Evolutionary conservation across 306 rosid genomes (phyloP).

Genomic region (Crotalaria pallida): DNA sequence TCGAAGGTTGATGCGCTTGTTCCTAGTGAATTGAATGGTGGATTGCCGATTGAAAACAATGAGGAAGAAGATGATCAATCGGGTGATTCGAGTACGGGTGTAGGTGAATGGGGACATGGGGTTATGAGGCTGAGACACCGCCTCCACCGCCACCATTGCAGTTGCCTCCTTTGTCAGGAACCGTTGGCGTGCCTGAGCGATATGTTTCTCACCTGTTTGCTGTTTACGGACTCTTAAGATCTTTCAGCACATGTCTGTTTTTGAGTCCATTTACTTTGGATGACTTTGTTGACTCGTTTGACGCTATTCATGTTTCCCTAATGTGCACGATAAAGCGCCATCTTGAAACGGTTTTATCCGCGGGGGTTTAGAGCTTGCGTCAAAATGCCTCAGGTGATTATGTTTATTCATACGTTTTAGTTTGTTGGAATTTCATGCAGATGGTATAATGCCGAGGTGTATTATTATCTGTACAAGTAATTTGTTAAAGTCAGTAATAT

Average conservation of each 20-base stretch:
- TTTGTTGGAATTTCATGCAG: no score
- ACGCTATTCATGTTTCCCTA: constrained; percentile 71
- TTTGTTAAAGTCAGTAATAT: neutral
- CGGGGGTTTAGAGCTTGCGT: constrained; percentile 69
- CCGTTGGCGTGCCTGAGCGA: constrained; percentile 70
- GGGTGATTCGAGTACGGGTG: no score
- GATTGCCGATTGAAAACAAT: no score
- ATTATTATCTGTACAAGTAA: constrained; percentile 1
- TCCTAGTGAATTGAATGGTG: constrained; percentile 36
- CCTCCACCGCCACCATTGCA: constrained; percentile 43
- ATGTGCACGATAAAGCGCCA: constrained; percentile 66
- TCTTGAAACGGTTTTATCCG: constrained; percentile 58
- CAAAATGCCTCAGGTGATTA: constrained; percentile 68
- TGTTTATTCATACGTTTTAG: neutral
- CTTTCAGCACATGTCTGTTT: constrained; percentile 63
- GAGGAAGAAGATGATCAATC: no score
- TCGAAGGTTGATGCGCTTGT: constrained; percentile 23
- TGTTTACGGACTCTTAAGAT: constrained; percentile 76
- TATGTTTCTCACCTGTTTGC: constrained; percentile 66
- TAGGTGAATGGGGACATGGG: constrained; percentile 27
- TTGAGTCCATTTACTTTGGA: constrained; percentile 76
- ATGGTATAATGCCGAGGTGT: neutral
- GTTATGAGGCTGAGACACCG: constrained; percentile 30
- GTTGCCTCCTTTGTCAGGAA: constrained; percentile 71
- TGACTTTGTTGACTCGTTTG: constrained; percentile 83